phyloP scores from a whole-genome alignment of 2,329 filamentous ascomycete species.

The Botryotinia globosa region DNA sequence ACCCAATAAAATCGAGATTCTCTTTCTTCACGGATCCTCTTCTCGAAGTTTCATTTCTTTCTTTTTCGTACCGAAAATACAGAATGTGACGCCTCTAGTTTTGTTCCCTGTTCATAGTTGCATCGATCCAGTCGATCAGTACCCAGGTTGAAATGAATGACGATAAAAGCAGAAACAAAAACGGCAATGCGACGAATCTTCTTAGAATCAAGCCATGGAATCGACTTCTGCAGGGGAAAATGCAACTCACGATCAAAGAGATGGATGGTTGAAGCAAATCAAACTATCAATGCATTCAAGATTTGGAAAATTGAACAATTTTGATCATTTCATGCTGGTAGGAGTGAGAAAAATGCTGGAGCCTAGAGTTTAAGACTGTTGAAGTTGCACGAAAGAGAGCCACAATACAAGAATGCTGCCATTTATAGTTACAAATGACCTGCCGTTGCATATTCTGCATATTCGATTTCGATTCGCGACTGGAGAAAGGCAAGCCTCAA shows the following conservation, averaged over 20 bases:
- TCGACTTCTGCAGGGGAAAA: constrained; percentile 12
- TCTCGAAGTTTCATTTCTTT: constrained; percentile 10
- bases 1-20: background rate
- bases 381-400: constrained; percentile 12
- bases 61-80: constrained; percentile 13
- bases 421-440: constrained; percentile 16
- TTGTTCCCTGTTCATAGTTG: constrained; percentile 4
- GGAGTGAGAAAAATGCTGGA: constrained; percentile 15
- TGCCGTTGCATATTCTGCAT: constrained; percentile 13
- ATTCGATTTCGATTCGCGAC: constrained; percentile 17
- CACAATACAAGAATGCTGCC: constrained; percentile 5
- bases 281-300: constrained; percentile 5
- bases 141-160: background rate
- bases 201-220: background rate
- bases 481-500: constrained; percentile 7
- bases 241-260: background rate
- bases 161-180: background rate
- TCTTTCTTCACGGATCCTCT: background rate
- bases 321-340: constrained; percentile 1
- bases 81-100: background rate
- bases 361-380: constrained; percentile 17
- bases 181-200: background rate
- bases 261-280: background rate
- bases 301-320: background rate
- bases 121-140: background rate